phyloP scores from a whole-genome alignment of 2,329 filamentous ascomycete species.

The Cladosporium sp. region DNA sequence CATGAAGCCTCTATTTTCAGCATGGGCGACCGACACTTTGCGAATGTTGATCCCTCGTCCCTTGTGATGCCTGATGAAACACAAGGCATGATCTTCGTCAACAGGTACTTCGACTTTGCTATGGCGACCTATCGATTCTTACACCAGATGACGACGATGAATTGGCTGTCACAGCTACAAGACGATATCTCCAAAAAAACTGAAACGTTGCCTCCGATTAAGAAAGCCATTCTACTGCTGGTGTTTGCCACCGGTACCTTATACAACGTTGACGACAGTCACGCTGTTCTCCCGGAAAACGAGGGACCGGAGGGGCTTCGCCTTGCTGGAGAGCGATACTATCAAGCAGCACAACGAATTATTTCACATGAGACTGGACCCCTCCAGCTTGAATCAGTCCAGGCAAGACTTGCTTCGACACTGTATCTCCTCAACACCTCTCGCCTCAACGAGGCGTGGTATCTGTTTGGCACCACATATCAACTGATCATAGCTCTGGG shows the following conservation, averaged over 20 bases:
- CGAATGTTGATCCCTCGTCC: conserved; percentile 41
- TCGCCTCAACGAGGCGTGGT: conserved; percentile 36
- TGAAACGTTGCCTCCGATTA: conserved; percentile 38
- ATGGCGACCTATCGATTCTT: conserved; percentile 43
- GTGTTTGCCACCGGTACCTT: conserved; percentile 48
- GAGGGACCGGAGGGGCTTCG: conserved; percentile 19
- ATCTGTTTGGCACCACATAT: conserved; percentile 33
- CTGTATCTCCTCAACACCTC: conserved; percentile 37
- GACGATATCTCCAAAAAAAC: conserved; percentile 35
- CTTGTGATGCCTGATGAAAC: conserved; percentile 38
- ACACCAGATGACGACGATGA: conserved; percentile 40
- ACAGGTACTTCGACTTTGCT: conserved; percentile 42
- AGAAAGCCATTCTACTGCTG: conserved; percentile 47
- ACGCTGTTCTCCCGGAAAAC: conserved; percentile 18
- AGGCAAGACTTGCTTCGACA: conserved; percentile 38
- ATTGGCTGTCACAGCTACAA: conserved; percentile 44
- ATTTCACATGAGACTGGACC: conserved; percentile 25
- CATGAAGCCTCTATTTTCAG: conserved; percentile 46
- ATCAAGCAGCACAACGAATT: conserved; percentile 21
- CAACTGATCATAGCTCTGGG: conserved; percentile 36
- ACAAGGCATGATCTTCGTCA: conserved; percentile 30
- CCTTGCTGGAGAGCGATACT: conserved; percentile 27
- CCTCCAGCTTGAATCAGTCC: conserved; percentile 32
- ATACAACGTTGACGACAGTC: conserved; percentile 32
- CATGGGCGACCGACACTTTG: conserved; percentile 48